phyloP scores from a whole-genome alignment of 2,329 filamentous ascomycete species.

The Claviceps capensis region DNA sequence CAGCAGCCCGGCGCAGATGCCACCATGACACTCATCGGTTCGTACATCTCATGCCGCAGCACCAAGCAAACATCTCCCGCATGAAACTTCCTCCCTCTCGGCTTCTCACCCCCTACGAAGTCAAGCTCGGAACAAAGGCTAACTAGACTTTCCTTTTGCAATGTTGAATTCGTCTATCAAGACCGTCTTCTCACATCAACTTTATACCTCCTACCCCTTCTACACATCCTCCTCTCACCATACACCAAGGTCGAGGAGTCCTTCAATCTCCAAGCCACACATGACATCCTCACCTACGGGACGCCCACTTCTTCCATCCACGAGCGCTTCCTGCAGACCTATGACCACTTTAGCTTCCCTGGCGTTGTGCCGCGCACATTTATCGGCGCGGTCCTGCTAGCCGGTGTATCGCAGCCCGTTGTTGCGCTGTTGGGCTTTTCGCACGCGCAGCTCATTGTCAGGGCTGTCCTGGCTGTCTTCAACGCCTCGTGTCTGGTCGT shows the following conservation, averaged over 20 bases:
- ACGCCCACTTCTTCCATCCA: conserved; percentile 37
- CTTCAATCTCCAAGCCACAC: conserved; percentile 88
- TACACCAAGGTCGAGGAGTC: conserved; percentile 98
- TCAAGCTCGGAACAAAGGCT: background rate
- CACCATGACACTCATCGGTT: conserved; percentile 13
- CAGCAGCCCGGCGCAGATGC: background rate
- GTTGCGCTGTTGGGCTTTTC: conserved; percentile 41
- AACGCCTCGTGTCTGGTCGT: conserved; percentile 58
- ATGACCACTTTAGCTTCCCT: conserved; percentile 84
- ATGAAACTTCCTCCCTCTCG: background rate
- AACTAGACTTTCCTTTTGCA: background rate
- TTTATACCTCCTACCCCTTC: conserved; percentile 42
- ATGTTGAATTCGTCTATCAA: conserved; percentile 1
- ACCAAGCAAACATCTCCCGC: background rate
- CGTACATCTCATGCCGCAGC: background rate
- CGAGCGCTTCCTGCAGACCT: conserved; percentile 44
- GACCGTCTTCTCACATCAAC: conserved; percentile 14
- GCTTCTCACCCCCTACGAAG: background rate
- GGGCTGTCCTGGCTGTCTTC: conserved; percentile 61
- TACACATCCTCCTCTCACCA: conserved; percentile 63
- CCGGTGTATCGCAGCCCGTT: conserved; percentile 56
- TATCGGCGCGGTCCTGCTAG: conserved; percentile 63
- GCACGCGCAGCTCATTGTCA: conserved; percentile 48
- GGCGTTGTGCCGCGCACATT: conserved; percentile 89
- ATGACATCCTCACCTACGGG: conserved; percentile 77